These are phyloP conservation scores for Arabis hirsuta DNA, from an alignment of 345 rosid species.

Conservation along the genomic window DNA sequence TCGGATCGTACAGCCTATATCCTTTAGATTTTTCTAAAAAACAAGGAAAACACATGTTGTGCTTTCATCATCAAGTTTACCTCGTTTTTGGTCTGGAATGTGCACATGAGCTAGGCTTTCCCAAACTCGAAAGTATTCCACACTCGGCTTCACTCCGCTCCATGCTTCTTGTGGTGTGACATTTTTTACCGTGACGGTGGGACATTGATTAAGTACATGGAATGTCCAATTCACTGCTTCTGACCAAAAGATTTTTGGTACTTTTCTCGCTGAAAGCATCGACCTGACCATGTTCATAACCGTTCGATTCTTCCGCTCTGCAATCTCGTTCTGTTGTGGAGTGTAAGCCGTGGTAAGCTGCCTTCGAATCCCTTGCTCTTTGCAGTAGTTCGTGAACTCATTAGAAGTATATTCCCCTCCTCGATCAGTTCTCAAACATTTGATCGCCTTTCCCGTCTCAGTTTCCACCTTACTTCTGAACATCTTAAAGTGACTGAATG, in stretches of 20 bases:
- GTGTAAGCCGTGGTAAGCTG: not conserved
- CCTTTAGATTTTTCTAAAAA: too few species aligned
- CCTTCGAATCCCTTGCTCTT: too few species aligned
- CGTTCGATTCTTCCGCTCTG: not conserved
- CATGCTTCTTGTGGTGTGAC: not conserved
- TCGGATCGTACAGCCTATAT: too few species aligned
- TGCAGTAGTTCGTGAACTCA: too few species aligned
- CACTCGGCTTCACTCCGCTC: not conserved
- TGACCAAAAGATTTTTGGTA: slow-evolving; percentile 6
- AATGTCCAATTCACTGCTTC: too few species aligned
- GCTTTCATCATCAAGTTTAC: not conserved
- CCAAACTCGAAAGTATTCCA: not conserved
- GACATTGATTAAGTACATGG: not conserved
- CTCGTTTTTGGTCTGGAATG: not conserved
- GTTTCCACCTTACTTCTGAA: too few species aligned
- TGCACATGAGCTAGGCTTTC: not conserved
- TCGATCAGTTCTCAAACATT: too few species aligned
- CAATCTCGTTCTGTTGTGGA: not conserved
- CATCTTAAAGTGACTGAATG: too few species aligned
- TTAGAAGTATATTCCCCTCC: too few species aligned
- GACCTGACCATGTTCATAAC: slow-evolving; percentile 23
- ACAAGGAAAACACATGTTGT: not conserved
- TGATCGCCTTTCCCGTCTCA: too few species aligned
- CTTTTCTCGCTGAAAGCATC: not conserved
- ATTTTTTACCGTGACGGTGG: not conserved